phyloP scores from a whole-genome alignment of 805 yeast genomes.

The Candida pseudoglaebosa region DNA sequence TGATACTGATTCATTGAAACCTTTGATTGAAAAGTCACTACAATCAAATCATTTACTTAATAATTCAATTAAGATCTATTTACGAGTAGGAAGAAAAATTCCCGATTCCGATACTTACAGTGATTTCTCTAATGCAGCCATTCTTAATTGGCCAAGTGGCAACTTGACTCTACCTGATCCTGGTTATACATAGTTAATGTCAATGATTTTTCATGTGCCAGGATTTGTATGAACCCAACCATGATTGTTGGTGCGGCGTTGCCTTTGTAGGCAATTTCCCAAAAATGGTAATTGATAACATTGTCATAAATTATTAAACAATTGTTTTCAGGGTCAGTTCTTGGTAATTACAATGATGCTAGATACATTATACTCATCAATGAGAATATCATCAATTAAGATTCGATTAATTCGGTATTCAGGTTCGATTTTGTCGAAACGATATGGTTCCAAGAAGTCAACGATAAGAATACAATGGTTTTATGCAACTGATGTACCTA shows the following conservation, averaged over 20 bases:
- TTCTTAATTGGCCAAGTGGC: conserved; percentile 58
- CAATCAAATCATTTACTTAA: conserved; percentile 7
- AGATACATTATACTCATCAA: neutral
- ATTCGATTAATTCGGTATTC: neutral
- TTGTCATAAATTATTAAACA: neutral
- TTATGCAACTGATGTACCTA: conserved; percentile 78
- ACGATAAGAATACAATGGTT: conserved; percentile 55
- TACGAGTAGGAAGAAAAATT: conserved; percentile 55
- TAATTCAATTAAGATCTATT: conserved; percentile 39
- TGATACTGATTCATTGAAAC: conserved; percentile 17
- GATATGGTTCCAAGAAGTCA: neutral
- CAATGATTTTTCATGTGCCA: too few species aligned
- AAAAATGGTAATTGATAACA: neutral
- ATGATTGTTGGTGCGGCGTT: neutral
- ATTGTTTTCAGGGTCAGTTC: neutral
- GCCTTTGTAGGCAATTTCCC: too few species aligned
- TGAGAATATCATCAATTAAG: neutral
- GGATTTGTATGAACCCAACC: neutral
- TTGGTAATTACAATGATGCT: neutral
- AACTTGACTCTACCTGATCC: conserved; percentile 46
- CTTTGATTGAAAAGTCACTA: conserved; percentile 13
- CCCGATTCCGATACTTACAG: conserved; percentile 38
- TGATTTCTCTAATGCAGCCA: conserved; percentile 66
- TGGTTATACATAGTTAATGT: conserved; percentile 43
- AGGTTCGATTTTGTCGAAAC: neutral